Conservation (phyloP, 441 rosid genomes). For the Populus hybrid region DNA sequence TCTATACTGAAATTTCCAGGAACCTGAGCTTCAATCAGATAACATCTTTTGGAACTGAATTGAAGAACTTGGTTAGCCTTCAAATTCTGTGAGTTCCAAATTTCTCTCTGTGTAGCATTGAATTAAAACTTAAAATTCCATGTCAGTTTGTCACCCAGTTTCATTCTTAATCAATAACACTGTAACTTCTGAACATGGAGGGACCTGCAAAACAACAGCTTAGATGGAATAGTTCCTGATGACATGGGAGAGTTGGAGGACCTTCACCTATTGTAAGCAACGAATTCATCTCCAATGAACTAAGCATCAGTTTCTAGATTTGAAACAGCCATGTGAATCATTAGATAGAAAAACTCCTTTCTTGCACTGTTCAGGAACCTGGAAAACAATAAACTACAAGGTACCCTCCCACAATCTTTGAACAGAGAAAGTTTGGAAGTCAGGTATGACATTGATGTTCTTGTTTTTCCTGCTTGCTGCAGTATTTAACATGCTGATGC, state of each 20-base stretch:
- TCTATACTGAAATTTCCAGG: conserved; percentile 39
- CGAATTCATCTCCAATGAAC: conserved; percentile 5
- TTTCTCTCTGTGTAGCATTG: not conserved
- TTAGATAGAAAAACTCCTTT: conserved; percentile 1
- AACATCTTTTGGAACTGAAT: conserved; percentile 65
- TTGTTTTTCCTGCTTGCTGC: not conserved
- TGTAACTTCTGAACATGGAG: conserved; percentile 31
- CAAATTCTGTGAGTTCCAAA: conserved; percentile 65
- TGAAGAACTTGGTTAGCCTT: conserved; percentile 59
- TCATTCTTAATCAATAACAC: not conserved
- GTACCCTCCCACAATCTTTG: conserved; percentile 68
- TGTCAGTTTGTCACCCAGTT: no score
- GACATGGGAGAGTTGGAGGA: conserved; percentile 60
- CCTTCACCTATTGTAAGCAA: conserved; percentile 74
- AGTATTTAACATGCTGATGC: conserved; percentile 18
- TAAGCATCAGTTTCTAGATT: not conserved
- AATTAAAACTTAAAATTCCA: not conserved
- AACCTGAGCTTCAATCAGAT: conserved; percentile 82
- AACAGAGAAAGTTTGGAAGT: conserved; percentile 64
- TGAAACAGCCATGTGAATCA: not conserved
- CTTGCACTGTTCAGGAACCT: conserved; percentile 56
- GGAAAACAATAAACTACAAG: conserved; percentile 75
- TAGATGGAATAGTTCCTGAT: conserved; percentile 75
- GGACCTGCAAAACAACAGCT: conserved; percentile 81
- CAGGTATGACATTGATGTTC: conserved; percentile 39